Evolutionary conservation across 352 stramenopile genomes (phyloP).

Genomic region (Ophiocytium majus): DNA sequence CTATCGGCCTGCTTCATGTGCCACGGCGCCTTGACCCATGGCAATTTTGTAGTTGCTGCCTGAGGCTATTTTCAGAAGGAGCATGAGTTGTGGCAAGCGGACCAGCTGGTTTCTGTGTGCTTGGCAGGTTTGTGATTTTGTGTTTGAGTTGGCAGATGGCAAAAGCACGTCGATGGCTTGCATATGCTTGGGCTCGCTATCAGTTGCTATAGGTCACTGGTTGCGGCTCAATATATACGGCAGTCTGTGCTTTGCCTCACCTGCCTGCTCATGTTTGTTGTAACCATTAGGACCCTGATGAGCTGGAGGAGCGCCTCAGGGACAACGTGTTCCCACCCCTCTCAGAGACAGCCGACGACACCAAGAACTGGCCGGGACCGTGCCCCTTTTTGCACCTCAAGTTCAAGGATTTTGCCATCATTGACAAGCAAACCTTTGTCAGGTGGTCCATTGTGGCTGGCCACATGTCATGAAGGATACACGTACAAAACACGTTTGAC

Average conservation of each 20-base stretch:
- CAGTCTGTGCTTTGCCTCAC: neutral
- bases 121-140: too few species aligned
- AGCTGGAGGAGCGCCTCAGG: neutral
- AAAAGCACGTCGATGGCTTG: neutral
- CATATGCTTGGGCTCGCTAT: neutral
- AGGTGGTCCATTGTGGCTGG: neutral
- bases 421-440: neutral
- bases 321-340: conserved; percentile 32
- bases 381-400: conserved; percentile 54
- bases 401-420: conserved; percentile 49
- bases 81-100: neutral
- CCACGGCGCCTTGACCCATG: neutral
- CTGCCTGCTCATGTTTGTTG: neutral
- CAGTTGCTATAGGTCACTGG: neutral
- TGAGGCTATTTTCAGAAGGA: neutral
- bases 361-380: conserved; percentile 47
- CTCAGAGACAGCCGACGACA: conserved; percentile 37
- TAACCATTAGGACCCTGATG: neutral
- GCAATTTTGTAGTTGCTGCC: neutral
- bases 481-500: too few species aligned
- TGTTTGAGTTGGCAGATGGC: neutral
- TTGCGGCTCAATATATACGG: neutral
- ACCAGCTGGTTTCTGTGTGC: conserved; percentile 25
- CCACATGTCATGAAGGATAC: too few species aligned
- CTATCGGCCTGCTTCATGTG: too few species aligned